Percentiles rank a stretch among this genome's conserved stretches.
Evolutionary conservation across 2,329 filamentous ascomycete genomes (phyloP).

Genomic region (Malbranchea zuffiana): DNA sequence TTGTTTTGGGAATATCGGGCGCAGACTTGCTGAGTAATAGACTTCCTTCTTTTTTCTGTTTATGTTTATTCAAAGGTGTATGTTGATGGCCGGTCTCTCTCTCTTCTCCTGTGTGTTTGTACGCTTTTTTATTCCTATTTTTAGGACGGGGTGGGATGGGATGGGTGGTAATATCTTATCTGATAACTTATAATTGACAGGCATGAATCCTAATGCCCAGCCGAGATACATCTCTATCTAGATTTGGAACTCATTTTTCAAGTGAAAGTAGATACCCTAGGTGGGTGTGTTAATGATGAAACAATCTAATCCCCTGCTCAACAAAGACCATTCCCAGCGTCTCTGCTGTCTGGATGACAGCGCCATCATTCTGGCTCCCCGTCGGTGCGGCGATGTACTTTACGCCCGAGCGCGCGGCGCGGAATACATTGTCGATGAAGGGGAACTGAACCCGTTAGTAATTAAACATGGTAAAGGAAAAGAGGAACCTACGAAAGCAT

Average conservation of each 20-base stretch:
- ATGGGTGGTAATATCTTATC: no score
- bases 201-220: no score
- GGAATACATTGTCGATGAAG: conserved; percentile 96
- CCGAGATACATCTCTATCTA: no score
- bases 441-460: conserved; percentile 57
- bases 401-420: conserved; percentile 73
- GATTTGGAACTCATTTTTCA: no score
- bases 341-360: conserved; percentile 68
- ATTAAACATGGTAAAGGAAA: neutral
- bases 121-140: no score
- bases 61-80: no score
- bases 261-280: no score
- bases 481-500: conserved; percentile 69
- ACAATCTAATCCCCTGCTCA: conserved; percentile 85
- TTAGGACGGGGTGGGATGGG: no score
- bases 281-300: conserved; percentile 87
- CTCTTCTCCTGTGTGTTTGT: neutral
- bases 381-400: conserved; percentile 94
- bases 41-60: no score
- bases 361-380: conserved; percentile 50
- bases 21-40: conserved; percentile 44
- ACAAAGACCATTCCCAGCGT: conserved; percentile 88
- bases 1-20: conserved; percentile 91
- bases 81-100: neutral
- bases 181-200: no score